These are phyloP conservation scores for Corymbia maculata DNA, from an alignment of 345 rosid genomes.

Conservation along the genomic window DNA sequence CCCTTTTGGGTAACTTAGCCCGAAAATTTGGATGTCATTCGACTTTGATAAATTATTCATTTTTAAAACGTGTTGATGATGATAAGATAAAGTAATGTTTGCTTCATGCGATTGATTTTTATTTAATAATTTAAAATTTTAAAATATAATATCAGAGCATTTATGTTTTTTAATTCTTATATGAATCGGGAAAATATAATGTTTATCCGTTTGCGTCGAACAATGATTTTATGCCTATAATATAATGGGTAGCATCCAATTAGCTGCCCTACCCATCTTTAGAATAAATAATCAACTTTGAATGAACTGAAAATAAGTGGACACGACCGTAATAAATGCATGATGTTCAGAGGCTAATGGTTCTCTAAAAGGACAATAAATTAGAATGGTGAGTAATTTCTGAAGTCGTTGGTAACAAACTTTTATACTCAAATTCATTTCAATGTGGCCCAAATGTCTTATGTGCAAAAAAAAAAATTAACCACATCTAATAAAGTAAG, in stretches of 20 bases:
- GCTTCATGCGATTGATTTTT: not conserved
- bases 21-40: not conserved
- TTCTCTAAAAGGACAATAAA: not conserved
- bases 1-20: not conserved
- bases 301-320: not conserved
- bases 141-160: accelerated
- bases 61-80: not conserved
- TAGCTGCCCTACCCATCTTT: not conserved
- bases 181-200: not conserved
- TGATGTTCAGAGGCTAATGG: not conserved
- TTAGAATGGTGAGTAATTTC: not conserved
- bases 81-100: not conserved
- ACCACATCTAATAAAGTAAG: not conserved
- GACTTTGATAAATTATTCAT: not conserved
- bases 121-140: not conserved
- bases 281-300: not conserved
- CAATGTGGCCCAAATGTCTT: not conserved
- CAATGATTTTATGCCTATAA: not conserved
- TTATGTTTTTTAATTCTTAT: accelerated
- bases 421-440: not conserved
- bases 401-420: not conserved
- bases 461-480: not conserved
- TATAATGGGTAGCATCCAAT: not conserved
- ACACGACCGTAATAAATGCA: not conserved
- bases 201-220: not conserved